Percentiles rank a stretch among this genome's conserved stretches.
phyloP scores from a whole-genome alignment of 2,329 filamentous ascomycete genomes.

The Exophiala xenobiotica region DNA sequence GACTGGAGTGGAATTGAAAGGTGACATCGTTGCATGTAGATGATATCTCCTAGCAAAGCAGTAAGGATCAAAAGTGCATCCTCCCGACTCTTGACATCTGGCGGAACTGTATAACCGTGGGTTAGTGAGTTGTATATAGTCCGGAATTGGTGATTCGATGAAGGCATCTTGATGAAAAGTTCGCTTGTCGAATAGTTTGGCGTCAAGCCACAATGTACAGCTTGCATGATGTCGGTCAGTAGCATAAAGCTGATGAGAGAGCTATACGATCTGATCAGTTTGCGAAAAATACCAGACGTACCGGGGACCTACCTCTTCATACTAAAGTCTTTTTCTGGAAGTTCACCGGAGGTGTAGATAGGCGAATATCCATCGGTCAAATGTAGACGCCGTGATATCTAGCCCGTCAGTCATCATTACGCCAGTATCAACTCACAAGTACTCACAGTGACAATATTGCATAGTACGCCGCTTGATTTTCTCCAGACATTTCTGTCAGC shows the following conservation, averaged over 20 bases:
- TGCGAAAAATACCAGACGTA: too few relatives aligned
- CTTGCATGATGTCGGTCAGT: conserved; percentile 9
- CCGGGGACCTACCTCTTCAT: conserved; percentile 12
- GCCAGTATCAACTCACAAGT: neutral
- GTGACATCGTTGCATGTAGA: conserved; percentile 9
- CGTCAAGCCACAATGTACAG: conserved; percentile 3
- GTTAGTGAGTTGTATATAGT: conserved; percentile 10
- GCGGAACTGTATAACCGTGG: conserved; percentile 8
- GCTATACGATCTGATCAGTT: neutral
- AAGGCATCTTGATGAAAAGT: conserved; percentile 14
- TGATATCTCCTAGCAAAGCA: conserved; percentile 9
- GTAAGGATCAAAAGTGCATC: conserved; percentile 10
- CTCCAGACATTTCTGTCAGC: conserved; percentile 3
- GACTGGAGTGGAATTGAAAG: neutral
- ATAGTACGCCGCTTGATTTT: conserved; percentile 3
- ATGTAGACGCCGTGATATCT: conserved; percentile 16
- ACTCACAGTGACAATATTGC: conserved; percentile 16
- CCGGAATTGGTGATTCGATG: conserved; percentile 10
- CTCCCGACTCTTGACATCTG: conserved; percentile 8
- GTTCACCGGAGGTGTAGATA: neutral
- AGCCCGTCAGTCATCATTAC: neutral
- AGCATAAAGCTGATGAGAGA: conserved; percentile 12
- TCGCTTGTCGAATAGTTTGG: conserved; percentile 7
- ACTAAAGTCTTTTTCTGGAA: conserved; percentile 7
- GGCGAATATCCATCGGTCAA: conserved; percentile 16